These are phyloP conservation scores for Calocybe indica DNA, from an alignment of 768 basidiomycete species.

Conservation along the genomic window DNA sequence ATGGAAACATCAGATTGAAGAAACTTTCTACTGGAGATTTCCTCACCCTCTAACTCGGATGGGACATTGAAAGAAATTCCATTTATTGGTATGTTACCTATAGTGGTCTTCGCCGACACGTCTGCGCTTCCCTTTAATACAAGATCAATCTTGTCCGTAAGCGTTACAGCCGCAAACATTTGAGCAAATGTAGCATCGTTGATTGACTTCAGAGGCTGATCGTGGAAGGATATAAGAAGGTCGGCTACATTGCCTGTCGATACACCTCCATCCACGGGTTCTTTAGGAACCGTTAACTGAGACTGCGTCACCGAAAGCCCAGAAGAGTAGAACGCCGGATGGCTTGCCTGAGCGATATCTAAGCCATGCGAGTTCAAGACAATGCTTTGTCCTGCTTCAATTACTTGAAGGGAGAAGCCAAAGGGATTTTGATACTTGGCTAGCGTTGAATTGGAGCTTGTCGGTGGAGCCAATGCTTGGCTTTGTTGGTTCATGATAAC, in stretches of 20 bases:
- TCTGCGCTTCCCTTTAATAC: slow-evolving; percentile 51
- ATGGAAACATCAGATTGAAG: background rate
- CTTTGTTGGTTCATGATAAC: slow-evolving; percentile 44
- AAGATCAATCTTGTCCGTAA: slow-evolving; percentile 36
- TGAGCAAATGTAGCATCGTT: slow-evolving; percentile 46
- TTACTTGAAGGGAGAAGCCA: slow-evolving; percentile 66
- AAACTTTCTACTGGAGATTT: background rate
- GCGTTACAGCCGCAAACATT: slow-evolving; percentile 57
- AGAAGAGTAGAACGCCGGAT: background rate
- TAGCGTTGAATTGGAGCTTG: slow-evolving; percentile 48
- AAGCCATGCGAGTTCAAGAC: slow-evolving; percentile 40
- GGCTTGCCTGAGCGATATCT: slow-evolving; percentile 46
- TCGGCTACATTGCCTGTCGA: slow-evolving; percentile 66
- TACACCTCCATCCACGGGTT: slow-evolving; percentile 47
- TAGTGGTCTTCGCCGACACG: slow-evolving; percentile 52
- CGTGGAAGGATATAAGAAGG: slow-evolving; percentile 49
- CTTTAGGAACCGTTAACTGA: slow-evolving; percentile 47
- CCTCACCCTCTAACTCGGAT: slow-evolving; percentile 47
- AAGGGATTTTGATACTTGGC: slow-evolving; percentile 70
- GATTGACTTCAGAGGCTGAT: slow-evolving; percentile 51
- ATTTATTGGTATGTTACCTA: slow-evolving; percentile 62
- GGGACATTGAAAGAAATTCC: slow-evolving; percentile 58
- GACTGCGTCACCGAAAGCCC: background rate
- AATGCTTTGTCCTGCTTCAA: slow-evolving; percentile 50
- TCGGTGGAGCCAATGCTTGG: slow-evolving; percentile 54